Conservation (phyloP, 2,329 filamentous ascomycete genomes). For the Diaporthe batatas region DNA sequence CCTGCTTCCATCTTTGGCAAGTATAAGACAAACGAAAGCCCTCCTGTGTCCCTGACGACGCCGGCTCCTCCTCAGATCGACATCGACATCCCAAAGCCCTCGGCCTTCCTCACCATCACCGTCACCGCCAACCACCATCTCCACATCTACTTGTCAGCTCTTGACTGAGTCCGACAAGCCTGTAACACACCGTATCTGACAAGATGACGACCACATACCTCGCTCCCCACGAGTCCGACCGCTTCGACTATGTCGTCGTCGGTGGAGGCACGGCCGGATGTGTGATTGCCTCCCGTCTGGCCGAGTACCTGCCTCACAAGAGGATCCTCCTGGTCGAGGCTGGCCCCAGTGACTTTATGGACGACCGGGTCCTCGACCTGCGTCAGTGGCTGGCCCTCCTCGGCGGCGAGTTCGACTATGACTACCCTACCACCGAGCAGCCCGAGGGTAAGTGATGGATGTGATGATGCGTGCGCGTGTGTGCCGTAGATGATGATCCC, state of each 20-base stretch:
- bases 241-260: conserved; percentile 88
- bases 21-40: conserved; percentile 33
- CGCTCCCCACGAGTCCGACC: conserved; percentile 72
- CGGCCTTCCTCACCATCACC: background rate
- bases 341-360: conserved; percentile 89
- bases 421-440: conserved; percentile 91
- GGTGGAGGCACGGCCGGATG: conserved; percentile 90
- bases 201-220: conserved; percentile 78
- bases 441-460: conserved; percentile 71
- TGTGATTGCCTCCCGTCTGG: conserved; percentile 83
- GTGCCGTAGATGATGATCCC: background rate
- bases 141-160: conserved; percentile 46
- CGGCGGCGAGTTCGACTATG: conserved; percentile 90
- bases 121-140: conserved; percentile 15
- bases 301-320: conserved; percentile 86
- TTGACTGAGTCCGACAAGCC: conserved; percentile 38
- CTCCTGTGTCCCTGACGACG: conserved; percentile 16
- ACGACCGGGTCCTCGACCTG: conserved; percentile 87
- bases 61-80: conserved; percentile 1
- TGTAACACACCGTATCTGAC: conserved; percentile 39
- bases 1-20: conserved; percentile 25
- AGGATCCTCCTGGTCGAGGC: conserved; percentile 87
- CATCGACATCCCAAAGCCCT: conserved; percentile 5
- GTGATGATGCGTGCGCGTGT: background rate
- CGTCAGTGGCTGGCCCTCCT: conserved; percentile 89